Base-by-base conservation (phyloP, 805 yeast genomes). In the Myxozyma udenii region DNA sequence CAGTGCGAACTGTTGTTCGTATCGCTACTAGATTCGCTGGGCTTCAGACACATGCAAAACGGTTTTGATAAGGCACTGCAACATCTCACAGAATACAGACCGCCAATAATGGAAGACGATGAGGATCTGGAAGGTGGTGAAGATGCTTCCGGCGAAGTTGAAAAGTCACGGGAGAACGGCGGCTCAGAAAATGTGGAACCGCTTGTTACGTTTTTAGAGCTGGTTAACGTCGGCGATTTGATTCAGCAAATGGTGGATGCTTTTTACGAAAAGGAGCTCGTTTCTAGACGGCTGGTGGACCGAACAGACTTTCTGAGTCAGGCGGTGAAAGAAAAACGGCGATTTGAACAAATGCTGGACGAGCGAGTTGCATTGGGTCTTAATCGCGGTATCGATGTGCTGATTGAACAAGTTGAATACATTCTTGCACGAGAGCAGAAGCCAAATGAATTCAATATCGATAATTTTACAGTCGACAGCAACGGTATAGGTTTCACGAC, bases 201-300 rank as follows among this genome's bases (percentile, higher is more conserved):
- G 0, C 73, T 91, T 47, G 84, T 84, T 0, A 80, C 86, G 41
- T 91, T 93, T 62, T 85, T 95, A 16, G 97, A 91, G 65, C 75
- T 93, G 50, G 93, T 93, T 32, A 93, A 90, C 61, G 83, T 87
- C 53, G 97, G 96, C 3, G 98, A 91, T 67, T 72, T 91, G 51
- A 87, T 93, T 21, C 84, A 88, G 62, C 97, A 91, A 66, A 87
- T 91, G 95, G 71, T 90, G 40, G 89, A 86, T 46, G 87, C 88
- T 4, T 93, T 93, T 61, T 91, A 88, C 69, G 85, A 85, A 61
- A 90, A 87, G 65, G 98, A 91, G 65, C 75, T 91, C 59, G 74
- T 73, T 1, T 49, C 61, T 2, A 74, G 77, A 35, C 71, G 74
- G 40, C 75, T 87, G 21, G 80, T 88, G 24, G 81, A 83, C 61